Evolutionary conservation across 345 rosid species (phyloP), one percentile per base, ranked within the genome.

Genomic region (Hevea brasiliensis): DNA sequence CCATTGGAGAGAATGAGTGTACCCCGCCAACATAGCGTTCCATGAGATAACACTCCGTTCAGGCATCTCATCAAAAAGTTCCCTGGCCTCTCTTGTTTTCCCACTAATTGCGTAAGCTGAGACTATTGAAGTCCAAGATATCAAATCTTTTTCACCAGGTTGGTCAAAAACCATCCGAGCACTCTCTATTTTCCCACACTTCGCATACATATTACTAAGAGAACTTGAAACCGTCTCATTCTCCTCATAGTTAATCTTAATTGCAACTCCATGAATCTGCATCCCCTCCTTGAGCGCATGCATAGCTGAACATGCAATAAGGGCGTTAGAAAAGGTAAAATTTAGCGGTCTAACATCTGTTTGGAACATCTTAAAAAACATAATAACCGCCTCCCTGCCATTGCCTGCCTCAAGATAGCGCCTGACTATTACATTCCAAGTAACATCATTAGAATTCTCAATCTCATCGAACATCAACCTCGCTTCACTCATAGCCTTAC

Each of bases 361-460:
- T 78, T 72, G 71, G 8, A 87, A 67, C 89, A 90, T 87, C 78
- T 80, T 85, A 69, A 79, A 87, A 68, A 94, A 90, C 90, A 94
- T 79, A 27, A 37, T 54, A 42, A 91, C 77, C 0, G 92, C 90
- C 76, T 90, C 94, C 65, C 74, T 83, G 58, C 68, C 82, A 77
- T 72, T 74, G 17, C 94, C 97, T 45, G 81, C 81, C 79, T 89
- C 97, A 66, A 92, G 86, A 81, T 89, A 90, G 82, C 94, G 75
- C 72, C 98, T 81, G 32, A 92, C 81, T n/a, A 92, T 89, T 74
- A 92, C 94, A 76, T 94, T 90, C 97, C 98, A 94, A 3, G 97
- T 86, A 68, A 94, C 89, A 60, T 80, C 83, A 79, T 88, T 94
- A 42, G 90, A 88, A 67, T 60, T 73, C 62, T 67, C 76, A 76